phyloP scores from a whole-genome alignment of 768 basidiomycete genomes.

The Suillus variegatus region DNA sequence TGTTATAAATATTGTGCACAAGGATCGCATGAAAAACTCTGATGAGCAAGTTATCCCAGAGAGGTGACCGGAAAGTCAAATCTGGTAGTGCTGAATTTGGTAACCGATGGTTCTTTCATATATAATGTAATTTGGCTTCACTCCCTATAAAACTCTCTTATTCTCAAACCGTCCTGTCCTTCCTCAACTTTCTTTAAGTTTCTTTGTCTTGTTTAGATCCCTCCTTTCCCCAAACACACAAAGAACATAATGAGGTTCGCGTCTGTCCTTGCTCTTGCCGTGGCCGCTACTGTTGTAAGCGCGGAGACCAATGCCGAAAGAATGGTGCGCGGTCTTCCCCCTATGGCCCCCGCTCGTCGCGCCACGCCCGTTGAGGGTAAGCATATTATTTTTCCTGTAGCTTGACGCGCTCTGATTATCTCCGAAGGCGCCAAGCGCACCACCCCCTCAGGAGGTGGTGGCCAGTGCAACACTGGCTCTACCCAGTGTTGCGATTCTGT shows the following conservation, averaged over 20 bases:
- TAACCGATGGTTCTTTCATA: conserved; percentile 8
- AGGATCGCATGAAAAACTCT: background rate
- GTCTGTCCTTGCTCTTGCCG: conserved; percentile 36
- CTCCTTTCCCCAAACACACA: background rate
- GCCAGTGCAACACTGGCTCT: conserved; percentile 20
- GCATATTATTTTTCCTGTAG: conserved; percentile 11
- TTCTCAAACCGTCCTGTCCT: background rate
- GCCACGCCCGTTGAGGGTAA: conserved; percentile 36
- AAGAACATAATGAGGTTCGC: conserved; percentile 31
- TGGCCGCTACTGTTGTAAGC: conserved; percentile 38
- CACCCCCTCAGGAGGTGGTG: conserved; percentile 34
- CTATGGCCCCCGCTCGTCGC: conserved; percentile 42
- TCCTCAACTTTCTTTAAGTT: conserved; percentile 16
- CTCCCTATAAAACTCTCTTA: conserved; percentile 7
- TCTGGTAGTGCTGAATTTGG: background rate
- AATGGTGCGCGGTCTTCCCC: conserved; percentile 53
- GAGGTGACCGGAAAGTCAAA: background rate
- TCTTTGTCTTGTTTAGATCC: conserved; percentile 6
- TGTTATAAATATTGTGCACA: background rate
- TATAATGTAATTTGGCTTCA: background rate
- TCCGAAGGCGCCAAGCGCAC: conserved; percentile 36
- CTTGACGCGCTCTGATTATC: background rate
- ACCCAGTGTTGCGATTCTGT: conserved; percentile 22
- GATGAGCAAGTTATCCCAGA: background rate
- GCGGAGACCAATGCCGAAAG: conserved; percentile 55